Evolutionary conservation across 345 rosid genomes (phyloP), one percentile per base, ranked within the genome.

Genomic region (Dimocarpus longan): DNA sequence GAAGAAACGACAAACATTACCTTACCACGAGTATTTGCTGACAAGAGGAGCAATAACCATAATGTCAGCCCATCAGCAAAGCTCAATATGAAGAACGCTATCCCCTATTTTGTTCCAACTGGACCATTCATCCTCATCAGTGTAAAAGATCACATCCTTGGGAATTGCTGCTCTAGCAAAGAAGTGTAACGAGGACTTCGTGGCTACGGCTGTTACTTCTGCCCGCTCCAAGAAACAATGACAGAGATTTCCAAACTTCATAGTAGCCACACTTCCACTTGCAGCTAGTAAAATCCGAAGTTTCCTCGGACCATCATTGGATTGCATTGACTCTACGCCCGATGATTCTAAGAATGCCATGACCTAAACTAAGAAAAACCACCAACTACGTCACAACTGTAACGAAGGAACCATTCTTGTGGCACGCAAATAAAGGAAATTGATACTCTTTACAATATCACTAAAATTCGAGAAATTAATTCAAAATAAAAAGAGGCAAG

Each of bases 1-100:
- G 1, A 50, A 74, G 16, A 24, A 18, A 26, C 40, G 68, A 24
- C 10, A 10, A 76, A 24, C 50, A 77, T 32, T 32, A 91, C 99
- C 95, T 96, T 96, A 79, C 91, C 98, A 73, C 94, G 89, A 8
- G 98, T 94, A 90, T 96, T 94, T 4, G 98, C 98, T 21, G 98
- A 96, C 66, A 96, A 96, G 83, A 6, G 98, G 98, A 70, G 98
- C 98, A 76, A 94, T 87, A 79, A 93, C 94, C 87, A 94, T 82
- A 78, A 96, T 86, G 88, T 96, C 98, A 80, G 99, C 98, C 99
- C 97, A 96, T 50, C 90, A 85, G 73, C 94, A 83, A 66, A 96
- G 95, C 79, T 96, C 97, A 74, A 96, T 92, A 84, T 94, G 99
- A 79, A 94, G 97, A 42, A 96, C 97, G 7, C 76, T 87, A 78